Conservation (phyloP, 768 basidiomycete genomes). For the Holtermannia corniformis region DNA sequence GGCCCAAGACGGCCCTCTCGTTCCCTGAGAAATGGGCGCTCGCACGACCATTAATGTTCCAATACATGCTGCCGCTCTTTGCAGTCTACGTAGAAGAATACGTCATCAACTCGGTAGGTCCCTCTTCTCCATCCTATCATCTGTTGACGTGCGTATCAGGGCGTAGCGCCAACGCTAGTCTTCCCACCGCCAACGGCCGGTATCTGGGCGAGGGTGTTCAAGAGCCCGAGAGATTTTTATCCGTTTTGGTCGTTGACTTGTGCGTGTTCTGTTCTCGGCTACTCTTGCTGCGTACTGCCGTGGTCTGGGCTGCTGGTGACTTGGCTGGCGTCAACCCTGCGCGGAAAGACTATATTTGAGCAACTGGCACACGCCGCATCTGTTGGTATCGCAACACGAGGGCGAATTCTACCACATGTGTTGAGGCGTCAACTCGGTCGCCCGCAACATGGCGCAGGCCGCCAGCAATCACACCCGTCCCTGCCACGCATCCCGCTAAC, state of each 20-base stretch:
- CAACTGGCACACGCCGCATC: neutral
- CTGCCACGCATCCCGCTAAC: neutral
- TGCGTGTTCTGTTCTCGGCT: slow-evolving; percentile 7
- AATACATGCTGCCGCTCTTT: slow-evolving; percentile 82
- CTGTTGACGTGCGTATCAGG: slow-evolving; percentile 45
- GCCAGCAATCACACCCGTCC: neutral
- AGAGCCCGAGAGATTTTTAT: slow-evolving; percentile 82
- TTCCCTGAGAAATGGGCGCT: slow-evolving; percentile 68
- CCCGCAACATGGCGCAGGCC: neutral
- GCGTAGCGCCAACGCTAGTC: slow-evolving; percentile 77
- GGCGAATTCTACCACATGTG: neutral
- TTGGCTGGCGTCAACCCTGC: neutral
- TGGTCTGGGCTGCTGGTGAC: neutral
- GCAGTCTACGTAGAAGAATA: slow-evolving; percentile 54
- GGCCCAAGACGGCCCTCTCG: slow-evolving; percentile 46
- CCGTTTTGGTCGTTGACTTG: slow-evolving; percentile 58
- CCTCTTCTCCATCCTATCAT: neutral
- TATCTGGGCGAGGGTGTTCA: slow-evolving; percentile 65
- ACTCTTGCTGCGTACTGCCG: no score
- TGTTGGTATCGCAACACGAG: neutral
- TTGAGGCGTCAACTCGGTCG: neutral
- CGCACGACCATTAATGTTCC: slow-evolving; percentile 63
- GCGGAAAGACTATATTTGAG: no score
- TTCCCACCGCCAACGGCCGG: slow-evolving; percentile 69
- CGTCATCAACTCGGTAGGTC: slow-evolving; percentile 47